A percentile compares a stretch with the other conserved stretches of the same genome.
Evolutionary conservation across 2,329 filamentous ascomycete species (phyloP).

Genomic region (Chalaropsis ovoidea): DNA sequence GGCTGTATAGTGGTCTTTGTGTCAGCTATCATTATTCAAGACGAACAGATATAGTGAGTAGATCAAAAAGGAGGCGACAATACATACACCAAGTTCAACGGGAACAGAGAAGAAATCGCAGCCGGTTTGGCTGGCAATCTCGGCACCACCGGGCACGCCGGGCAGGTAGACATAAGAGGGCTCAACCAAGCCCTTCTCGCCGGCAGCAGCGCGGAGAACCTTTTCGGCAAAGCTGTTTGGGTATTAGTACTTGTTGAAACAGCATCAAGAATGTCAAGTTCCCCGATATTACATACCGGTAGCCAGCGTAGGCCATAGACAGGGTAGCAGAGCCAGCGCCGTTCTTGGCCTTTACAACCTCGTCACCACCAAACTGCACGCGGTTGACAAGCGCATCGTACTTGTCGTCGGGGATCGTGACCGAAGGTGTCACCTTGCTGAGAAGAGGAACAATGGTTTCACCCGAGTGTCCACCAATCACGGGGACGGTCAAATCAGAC

Average conservation of each 20-base stretch:
- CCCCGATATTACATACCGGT: slow-evolving; percentile 50
- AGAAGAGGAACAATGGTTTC: slow-evolving; percentile 97
- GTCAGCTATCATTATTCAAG: background rate
- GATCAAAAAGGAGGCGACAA: background rate
- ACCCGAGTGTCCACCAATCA: slow-evolving; percentile 93
- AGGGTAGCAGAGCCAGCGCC: slow-evolving; percentile 82
- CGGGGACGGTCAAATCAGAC: slow-evolving; percentile 73
- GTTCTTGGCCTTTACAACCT: slow-evolving; percentile 92
- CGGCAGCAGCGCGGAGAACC: slow-evolving; percentile 76
- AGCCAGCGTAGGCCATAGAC: slow-evolving; percentile 93
- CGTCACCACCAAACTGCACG: slow-evolving; percentile 95
- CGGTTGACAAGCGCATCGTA: slow-evolving; percentile 84
- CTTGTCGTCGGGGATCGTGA: slow-evolving; percentile 78
- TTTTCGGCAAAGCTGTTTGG: slow-evolving; percentile 72
- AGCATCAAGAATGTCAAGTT: background rate
- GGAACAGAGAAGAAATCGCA: slow-evolving; percentile 93
- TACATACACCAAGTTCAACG: slow-evolving; percentile 87
- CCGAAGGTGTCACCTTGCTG: slow-evolving; percentile 73
- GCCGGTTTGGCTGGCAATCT: slow-evolving; percentile 72
- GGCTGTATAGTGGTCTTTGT: slow-evolving; percentile 43
- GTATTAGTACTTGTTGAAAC: slow-evolving; percentile 31
- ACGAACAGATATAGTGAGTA: slow-evolving; percentile 26
- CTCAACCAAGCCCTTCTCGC: slow-evolving; percentile 87
- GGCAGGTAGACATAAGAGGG: slow-evolving; percentile 93
- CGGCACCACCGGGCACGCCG: slow-evolving; percentile 78